Base-by-base conservation (phyloP, 2,329 filamentous ascomycete species). In the Hymenoscyphus scutula region DNA sequence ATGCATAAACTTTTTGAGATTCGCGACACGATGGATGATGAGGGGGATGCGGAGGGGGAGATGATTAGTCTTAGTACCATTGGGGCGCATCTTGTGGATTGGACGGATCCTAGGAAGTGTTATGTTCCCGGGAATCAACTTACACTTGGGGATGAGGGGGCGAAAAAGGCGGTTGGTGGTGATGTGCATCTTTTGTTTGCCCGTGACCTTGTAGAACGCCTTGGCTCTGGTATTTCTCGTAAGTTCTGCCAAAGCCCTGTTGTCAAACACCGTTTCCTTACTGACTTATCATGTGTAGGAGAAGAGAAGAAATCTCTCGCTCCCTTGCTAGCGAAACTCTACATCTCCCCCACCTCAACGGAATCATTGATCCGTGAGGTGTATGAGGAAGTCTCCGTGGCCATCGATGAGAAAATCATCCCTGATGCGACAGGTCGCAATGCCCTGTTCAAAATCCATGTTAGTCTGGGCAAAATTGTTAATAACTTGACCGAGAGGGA, bases 61-160 rank as follows among this genome's bases (percentile, higher is more conserved):
- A 92, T 96, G 86, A 90, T 94, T 8, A 87, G 88, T 69, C 83
- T 96, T 67, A 83, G 85, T 53, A 85, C 88, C 2, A 90, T 96
- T 62, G 92, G 91, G 0, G 87, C 90, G 2, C 94, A 92, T 71
- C 79, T 98, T 7, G 86, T 93, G 0, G 94, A 98, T 74, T 98
- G 94, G 95, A 98, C 94, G 0, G 94, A 98, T 74, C 92, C 93
- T 41, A 82, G 94, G 57, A 93, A 96, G 75, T 91, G 79, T 77
- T 90, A 77, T 77, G 82, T 75, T 62, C 82, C 78, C 6, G n/a
- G 69, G 78, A 54, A 74, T 73, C 30, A 68, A 78, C 30, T 70
- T 77, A 1, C 71, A 81, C 1, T 77, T 63, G 77, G 73, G 27
- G 77, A 76, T 58, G 84, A 89, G 56, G 80, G 79, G 1, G 81